These are phyloP conservation scores for Vaccinium darrowii DNA, from an alignment of 148 eudicot species.

Conservation along the genomic window DNA sequence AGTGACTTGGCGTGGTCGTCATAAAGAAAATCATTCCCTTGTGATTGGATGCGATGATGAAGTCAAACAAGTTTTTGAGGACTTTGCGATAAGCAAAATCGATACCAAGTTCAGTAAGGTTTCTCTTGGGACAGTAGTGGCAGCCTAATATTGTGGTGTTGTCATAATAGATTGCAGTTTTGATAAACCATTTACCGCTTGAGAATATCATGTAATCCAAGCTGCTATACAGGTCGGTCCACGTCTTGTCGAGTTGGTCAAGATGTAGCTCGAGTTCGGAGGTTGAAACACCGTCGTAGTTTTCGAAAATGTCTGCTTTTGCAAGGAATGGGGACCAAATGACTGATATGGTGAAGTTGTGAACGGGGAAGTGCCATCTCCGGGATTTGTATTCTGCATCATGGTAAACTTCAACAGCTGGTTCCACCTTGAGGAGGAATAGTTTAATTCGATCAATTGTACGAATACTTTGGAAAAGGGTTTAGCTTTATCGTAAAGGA, in stretches of 20 bases:
- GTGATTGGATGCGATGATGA: conserved; percentile 44
- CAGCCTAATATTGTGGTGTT: conserved; percentile 47
- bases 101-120: conserved; percentile 37
- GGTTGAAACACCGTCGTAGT: conserved; percentile 46
- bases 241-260: conserved; percentile 51
- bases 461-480: neutral
- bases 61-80: conserved; percentile 41
- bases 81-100: conserved; percentile 53
- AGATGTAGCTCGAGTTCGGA: conserved; percentile 47
- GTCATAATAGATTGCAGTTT: conserved; percentile 48
- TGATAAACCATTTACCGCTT: conserved; percentile 65
- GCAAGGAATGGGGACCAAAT: conserved; percentile 65
- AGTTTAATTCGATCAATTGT: neutral
- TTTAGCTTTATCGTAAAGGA: neutral
- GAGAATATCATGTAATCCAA: conserved; percentile 61
- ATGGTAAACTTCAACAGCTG: conserved; percentile 49
- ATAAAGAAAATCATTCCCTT: conserved; percentile 50
- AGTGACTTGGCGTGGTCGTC: conserved; percentile 75
- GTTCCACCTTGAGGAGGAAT: conserved; percentile 48
- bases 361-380: conserved; percentile 50
- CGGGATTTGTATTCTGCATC: conserved; percentile 44
- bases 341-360: conserved; percentile 48
- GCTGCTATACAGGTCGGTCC: conserved; percentile 36
- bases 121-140: conserved; percentile 41
- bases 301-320: conserved; percentile 52